Evolutionary conservation across 148 eudicot species (phyloP), one percentile per base, ranked within the genome.

Genomic region (Dysphania ambrosioides): DNA sequence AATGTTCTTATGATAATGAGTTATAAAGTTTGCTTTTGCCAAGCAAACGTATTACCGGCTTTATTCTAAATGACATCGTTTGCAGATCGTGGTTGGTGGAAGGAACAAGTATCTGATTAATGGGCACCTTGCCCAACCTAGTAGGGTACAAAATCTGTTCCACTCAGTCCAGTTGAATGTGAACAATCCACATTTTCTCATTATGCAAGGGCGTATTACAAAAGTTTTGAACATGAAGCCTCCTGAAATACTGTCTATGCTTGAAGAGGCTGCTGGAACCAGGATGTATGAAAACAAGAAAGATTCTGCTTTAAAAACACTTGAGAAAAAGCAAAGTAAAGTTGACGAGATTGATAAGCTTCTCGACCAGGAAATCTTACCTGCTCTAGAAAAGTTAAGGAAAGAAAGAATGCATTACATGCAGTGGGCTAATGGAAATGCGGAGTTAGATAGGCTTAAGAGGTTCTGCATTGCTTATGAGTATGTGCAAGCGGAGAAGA

Each of bases 281-380:
- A 95, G 99, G 84, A 95, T 95, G 97, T 95, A 95, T 58, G 99
- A 95, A 95, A 92, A 96, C 49, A 95, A 95, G 88, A 95, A 95
- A 84, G 97, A 92, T 82, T 78, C 88, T 78, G 99, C 99, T 68
- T 68, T 95, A 30, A 95, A 92, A 80, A 95, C 99, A 27, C 96
- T 95, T 67, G 99, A 92, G 75, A 93, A 93, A 72, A 93, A 93
- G 78, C 97, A 93, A 64, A 80, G 88, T 49, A 93, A 93, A 83
- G 97, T 93, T n/a, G 96, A 90, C 79, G 96, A 93, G 83, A 93
- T 93, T 72, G 91, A 93, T 72, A 90, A 90, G 83, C 96, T 93
- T 82, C 93, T 93, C 72, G 90, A 88, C 71, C 90, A 81, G 57
- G 96, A 93, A 87, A 93, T 93, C 69, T 86, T 93, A 58, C 97